Evolutionary conservation across 2,329 filamentous ascomycete genomes (phyloP).

Genomic region (Fusarium buharicum): DNA sequence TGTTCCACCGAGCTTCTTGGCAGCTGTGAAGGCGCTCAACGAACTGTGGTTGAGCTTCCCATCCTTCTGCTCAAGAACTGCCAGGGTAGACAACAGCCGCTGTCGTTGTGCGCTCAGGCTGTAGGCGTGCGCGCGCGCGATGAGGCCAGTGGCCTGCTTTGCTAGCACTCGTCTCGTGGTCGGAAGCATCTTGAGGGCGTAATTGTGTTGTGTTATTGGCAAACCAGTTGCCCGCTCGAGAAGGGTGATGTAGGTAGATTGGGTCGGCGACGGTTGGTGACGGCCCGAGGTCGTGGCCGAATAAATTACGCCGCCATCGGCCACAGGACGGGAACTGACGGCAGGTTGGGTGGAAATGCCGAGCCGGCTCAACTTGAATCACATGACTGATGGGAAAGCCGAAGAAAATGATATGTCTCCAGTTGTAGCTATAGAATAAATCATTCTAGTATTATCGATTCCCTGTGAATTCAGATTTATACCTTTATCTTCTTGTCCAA

Average conservation of each 20-base stretch:
- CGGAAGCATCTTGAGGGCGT: conserved; percentile 47
- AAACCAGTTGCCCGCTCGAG: conserved; percentile 26
- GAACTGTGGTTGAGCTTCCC: conserved; percentile 87
- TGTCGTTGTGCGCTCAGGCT: conserved; percentile 48
- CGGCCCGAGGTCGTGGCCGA: conserved; percentile 53
- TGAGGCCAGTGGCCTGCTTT: conserved; percentile 42
- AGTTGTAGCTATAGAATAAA: no score
- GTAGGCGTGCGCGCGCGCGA: conserved; percentile 42
- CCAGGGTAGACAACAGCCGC: conserved; percentile 83
- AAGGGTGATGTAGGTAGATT: conserved; percentile 18
- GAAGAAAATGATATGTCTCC: no score
- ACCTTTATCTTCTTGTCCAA: no score
- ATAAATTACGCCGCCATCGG: conserved; percentile 42
- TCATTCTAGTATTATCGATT: no score
- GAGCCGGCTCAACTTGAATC: conserved; percentile 31
- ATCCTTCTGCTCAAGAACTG: conserved; percentile 90
- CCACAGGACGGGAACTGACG: conserved; percentile 20
- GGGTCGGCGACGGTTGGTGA: conserved; percentile 50
- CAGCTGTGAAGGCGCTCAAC: conserved; percentile 85
- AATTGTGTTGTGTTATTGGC: conserved; percentile 24
- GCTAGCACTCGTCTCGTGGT: conserved; percentile 46
- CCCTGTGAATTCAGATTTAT: no score
- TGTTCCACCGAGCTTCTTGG: conserved; percentile 83
- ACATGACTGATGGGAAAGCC: conserved; percentile 17
- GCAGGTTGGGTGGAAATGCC: conserved; percentile 36